These are phyloP conservation scores for Crithidia acanthocephali DNA, from an alignment of 208 protist genomes.

Conservation along the genomic window DNA sequence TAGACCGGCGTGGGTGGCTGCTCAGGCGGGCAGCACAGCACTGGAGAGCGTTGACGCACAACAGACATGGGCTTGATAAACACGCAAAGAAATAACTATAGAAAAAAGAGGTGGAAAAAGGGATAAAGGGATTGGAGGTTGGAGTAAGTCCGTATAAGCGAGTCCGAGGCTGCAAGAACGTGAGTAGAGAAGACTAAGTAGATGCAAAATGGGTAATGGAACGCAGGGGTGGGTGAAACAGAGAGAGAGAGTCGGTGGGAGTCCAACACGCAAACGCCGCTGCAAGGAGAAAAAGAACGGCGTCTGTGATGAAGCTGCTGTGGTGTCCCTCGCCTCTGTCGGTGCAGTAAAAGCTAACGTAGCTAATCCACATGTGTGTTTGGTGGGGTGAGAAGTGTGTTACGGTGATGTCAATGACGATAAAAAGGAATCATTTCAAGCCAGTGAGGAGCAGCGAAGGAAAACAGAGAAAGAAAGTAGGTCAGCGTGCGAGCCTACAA, in stretches of 20 bases:
- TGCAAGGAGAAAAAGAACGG: background rate
- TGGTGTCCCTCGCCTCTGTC: background rate
- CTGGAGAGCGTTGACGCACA: constrained; percentile 1
- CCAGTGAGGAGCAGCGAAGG: background rate
- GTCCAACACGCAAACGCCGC: background rate
- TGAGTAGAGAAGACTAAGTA: too few species aligned
- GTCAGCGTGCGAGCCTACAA: too few species aligned
- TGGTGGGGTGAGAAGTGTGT: too few species aligned
- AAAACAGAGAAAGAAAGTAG: background rate
- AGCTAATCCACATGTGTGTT: too few species aligned
- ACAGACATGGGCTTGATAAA: background rate
- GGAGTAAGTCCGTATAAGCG: too few species aligned
- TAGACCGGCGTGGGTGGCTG: background rate
- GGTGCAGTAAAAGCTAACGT: background rate
- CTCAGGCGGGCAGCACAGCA: background rate
- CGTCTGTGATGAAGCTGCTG: background rate
- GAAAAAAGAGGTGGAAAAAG: background rate
- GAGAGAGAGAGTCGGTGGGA: too few species aligned
- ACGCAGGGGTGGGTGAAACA: too few species aligned
- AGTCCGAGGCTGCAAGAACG: too few species aligned
- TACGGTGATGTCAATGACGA: background rate
- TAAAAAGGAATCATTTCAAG: background rate
- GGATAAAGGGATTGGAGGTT: too few species aligned
- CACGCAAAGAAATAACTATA: background rate
- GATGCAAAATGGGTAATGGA: too few species aligned